Evolutionary conservation across 2,329 filamentous ascomycete species (phyloP).

Genomic region (Botrytis elliptica): DNA sequence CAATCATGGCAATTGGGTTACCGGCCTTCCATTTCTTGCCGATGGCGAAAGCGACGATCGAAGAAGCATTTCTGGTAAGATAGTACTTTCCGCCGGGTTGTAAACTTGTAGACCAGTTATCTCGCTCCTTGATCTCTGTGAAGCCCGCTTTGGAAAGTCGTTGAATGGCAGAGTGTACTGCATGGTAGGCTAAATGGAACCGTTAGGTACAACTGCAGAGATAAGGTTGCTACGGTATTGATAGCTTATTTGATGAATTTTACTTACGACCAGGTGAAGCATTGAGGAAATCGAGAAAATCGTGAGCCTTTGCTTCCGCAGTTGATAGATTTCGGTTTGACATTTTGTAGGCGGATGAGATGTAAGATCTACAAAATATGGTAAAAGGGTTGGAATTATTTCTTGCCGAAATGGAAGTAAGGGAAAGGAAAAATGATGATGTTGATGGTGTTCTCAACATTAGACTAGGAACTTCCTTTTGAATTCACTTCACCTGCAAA

Average conservation of each 20-base stretch:
- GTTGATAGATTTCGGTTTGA: conserved; percentile 29
- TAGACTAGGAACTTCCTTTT: background rate
- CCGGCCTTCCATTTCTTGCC: conserved; percentile 88
- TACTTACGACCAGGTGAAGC: conserved; percentile 84
- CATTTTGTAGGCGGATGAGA: conserved; percentile 29
- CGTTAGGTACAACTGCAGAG: conserved; percentile 52
- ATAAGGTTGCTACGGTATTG: conserved; percentile 18
- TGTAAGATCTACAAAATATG: conserved; percentile 11
- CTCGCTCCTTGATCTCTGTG: conserved; percentile 82
- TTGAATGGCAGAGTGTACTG: conserved; percentile 74
- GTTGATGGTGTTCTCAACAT: conserved; percentile 18
- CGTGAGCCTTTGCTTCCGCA: conserved; percentile 45
- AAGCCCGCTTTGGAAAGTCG: conserved; percentile 83
- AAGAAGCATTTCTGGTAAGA: conserved; percentile 88
- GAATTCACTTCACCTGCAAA: background rate
- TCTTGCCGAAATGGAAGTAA: background rate
- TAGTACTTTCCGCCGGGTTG: conserved; percentile 93
- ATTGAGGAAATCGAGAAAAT: conserved; percentile 93
- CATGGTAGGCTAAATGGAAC: conserved; percentile 63
- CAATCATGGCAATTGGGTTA: conserved; percentile 88
- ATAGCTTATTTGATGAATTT: conserved; percentile 26
- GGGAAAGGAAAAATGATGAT: background rate
- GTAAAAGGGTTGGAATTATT: background rate
- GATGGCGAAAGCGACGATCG: conserved; percentile 88
- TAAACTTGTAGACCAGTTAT: conserved; percentile 79